Base-by-base conservation (phyloP, 1,284 basidiomycete genomes). In the Phylloporus gajari region DNA sequence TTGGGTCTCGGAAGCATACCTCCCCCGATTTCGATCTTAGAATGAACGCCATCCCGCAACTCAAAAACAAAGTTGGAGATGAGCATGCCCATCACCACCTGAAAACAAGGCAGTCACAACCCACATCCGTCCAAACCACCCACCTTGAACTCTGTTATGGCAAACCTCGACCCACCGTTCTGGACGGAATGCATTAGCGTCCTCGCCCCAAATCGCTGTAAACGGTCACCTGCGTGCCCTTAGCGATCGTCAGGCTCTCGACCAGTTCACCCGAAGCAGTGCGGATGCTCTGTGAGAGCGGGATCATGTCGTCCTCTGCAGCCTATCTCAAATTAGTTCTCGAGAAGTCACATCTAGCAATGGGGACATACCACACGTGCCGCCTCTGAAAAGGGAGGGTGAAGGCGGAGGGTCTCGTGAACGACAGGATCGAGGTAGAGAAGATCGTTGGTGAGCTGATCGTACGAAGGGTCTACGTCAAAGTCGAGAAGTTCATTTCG, bases 281-380 rank as follows among this genome's bases (percentile, higher is more conserved):
- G 88, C 38, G 69, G 56, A 74, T 3, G 0, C 61, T 48, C 44
- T 67, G n/a, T 83, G 1, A 89, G 88, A 68, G 46, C 7, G 59
- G 67, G 32, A 91, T 83, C 2, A 90, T 75, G 68, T 90, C 88
- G 74, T 90, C 88, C 82, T 90, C 78, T 46, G 77, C 72, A 0
- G 77, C 89, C 87, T 81, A 32, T 51, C 44, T 44, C 44, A 44
- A 44, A 3, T 19, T 3, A 44, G 44, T 44, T 13, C 9, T 44
- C 44, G 44, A 44, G 44, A 44, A 4, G 7, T 35, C 30, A 42
- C 27, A 59, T 21, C 56, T n/a, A 13, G 23, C 12, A 38, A 38
- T 23, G 13, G 13, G 38, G 32, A 53, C 68, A 5, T 73, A 74
- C 77, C 13, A 72, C 12, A 15, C 70, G 74, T 2, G 38, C 32